Conservation (phyloP, 1,139 yeast genomes). For the Yamadazyma oceani region DNA sequence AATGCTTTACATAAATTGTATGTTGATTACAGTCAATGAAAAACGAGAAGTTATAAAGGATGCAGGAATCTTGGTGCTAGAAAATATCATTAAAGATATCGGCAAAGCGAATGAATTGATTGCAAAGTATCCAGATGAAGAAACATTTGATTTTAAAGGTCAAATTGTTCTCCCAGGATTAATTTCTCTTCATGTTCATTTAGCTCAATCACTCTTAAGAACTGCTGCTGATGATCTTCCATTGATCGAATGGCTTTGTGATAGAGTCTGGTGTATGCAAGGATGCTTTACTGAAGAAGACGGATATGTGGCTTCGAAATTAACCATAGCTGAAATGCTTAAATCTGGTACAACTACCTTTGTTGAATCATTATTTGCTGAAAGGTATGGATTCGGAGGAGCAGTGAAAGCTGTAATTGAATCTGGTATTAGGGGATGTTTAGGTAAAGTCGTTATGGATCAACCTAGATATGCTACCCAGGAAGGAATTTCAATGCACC, state of each 20-base stretch:
- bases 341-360: constrained; percentile 24
- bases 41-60: constrained; percentile 9
- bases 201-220: constrained; percentile 18
- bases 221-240: constrained; percentile 23
- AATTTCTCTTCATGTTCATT: constrained; percentile 14
- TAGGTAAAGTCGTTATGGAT: constrained; percentile 21
- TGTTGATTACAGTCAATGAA: constrained; percentile 11
- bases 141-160: constrained; percentile 7
- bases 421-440: constrained; percentile 18
- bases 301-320: constrained; percentile 22
- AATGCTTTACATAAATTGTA: constrained; percentile 11
- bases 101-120: constrained; percentile 9
- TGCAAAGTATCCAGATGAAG: constrained; percentile 8
- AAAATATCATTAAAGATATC: constrained; percentile 8
- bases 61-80: constrained; percentile 10
- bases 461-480: constrained; percentile 17
- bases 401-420: constrained; percentile 24
- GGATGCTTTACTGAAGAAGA: constrained; percentile 22
- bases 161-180: constrained; percentile 14
- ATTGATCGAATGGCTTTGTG: constrained; percentile 22
- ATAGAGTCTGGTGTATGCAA: constrained; percentile 25
- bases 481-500: constrained; percentile 15
- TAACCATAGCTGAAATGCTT: constrained; percentile 22
- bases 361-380: constrained; percentile 19
- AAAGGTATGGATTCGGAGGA: constrained; percentile 22